Evolutionary conservation across 1,284 basidiomycete genomes (phyloP), one percentile per base, ranked within the genome.

Genomic region (Malassezia sp.): DNA sequence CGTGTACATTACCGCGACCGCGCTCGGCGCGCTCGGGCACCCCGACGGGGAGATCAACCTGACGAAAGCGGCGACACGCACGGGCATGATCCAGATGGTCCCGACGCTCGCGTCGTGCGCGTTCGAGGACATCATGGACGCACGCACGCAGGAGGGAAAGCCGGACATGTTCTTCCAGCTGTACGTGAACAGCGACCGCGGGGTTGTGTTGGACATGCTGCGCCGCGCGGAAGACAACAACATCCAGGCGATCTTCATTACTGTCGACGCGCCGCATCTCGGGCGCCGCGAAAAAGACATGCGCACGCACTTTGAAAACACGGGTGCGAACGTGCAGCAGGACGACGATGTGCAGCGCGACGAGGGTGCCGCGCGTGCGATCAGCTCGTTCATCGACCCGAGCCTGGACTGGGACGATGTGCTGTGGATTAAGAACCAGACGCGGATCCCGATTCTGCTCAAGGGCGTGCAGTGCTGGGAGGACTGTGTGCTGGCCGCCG

Each of bases 21-120:
- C 86, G 4, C 80, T 90, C 54, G 87, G 86, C n/a, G 83, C 83
- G 61, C 76, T 91, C 3, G 87, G 87, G 1, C 89, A 93, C 63
- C 85, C 87, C 1, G 85, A 90, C 47, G 89, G 89, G 15, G 89
- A 93, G 72, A 75, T 90, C 34, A 90, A 89, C 71, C 80, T 91
- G 49, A 84, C 84, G 2, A 76, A 75, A 37, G 88, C 81, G 2
- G 80, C 81, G 5, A 79, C 76, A n/a, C 74, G 75, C 38, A 77
- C 79, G 2, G 78, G 79, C 21, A 81, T 89, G 52, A 82, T 88
- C 39, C 87, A 91, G 66, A 86, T 60, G 60, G 51, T 62, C 32
- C 60, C 60, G 30, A 62, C 60, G 9, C 51, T 62, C 22, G 56
- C 61, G 21, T 63, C 61, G 10, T 74, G 74, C 52, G 63, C 73